Percentiles rank a stretch among this genome's conserved stretches.
These are phyloP conservation scores for Cyclotella sp. DNA, from an alignment of 108 stramenopile genomes.

Conservation along the genomic window DNA sequence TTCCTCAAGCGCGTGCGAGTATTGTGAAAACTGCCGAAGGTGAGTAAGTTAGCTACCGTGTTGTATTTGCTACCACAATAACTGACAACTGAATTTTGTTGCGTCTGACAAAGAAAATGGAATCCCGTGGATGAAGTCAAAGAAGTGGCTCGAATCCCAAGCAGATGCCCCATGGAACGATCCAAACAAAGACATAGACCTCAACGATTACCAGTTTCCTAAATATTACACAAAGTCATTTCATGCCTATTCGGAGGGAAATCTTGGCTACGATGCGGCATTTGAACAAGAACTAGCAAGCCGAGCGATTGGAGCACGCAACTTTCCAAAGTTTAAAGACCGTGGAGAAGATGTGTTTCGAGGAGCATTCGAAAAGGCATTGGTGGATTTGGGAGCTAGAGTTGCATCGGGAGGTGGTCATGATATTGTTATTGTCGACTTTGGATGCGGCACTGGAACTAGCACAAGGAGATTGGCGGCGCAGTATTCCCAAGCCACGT, in stretches of 20 bases:
- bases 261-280: slow-evolving; percentile 79
- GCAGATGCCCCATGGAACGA: slow-evolving; percentile 48
- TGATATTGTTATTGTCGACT: slow-evolving; percentile 57
- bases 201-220: slow-evolving; percentile 38
- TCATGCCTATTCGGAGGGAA: slow-evolving; percentile 83
- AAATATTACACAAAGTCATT: slow-evolving; percentile 65
- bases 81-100: background rate
- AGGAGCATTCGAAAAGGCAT: slow-evolving; percentile 68
- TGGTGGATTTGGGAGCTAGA: slow-evolving; percentile 58
- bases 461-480: slow-evolving; percentile 71
- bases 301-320: slow-evolving; percentile 75
- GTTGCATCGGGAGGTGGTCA: slow-evolving; percentile 29
- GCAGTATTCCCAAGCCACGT: slow-evolving; percentile 62
- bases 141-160: slow-evolving; percentile 61
- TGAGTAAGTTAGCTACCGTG: background rate
- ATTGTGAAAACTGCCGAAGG: slow-evolving; percentile 77
- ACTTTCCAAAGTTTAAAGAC: slow-evolving; percentile 72
- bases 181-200: slow-evolving; percentile 11
- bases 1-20: slow-evolving; percentile 76
- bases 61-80: too few relatives aligned
- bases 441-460: slow-evolving; percentile 83
- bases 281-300: slow-evolving; percentile 81
- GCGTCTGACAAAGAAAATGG: slow-evolving; percentile 47
- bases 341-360: slow-evolving; percentile 83
- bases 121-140: slow-evolving; percentile 67